Percentiles rank a stretch among this genome's conserved stretches.
These are phyloP conservation scores for Betula pendula DNA, from an alignment of 306 rosid species.

Conservation along the genomic window DNA sequence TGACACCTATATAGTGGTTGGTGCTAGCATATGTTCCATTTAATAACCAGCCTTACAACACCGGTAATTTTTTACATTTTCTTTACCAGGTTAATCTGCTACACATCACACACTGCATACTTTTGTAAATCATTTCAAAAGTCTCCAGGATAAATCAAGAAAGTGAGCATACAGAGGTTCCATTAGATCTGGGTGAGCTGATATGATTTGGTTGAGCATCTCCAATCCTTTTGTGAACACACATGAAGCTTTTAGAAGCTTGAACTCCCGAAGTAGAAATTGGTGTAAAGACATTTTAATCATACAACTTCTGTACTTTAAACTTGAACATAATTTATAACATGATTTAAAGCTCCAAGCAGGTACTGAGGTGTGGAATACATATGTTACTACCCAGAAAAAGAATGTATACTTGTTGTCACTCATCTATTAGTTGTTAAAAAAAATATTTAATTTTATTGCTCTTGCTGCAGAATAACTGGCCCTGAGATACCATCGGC, in stretches of 20 bases:
- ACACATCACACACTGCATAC: neutral
- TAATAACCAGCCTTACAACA: neutral
- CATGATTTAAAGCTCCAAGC: neutral
- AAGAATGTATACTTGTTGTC: neutral
- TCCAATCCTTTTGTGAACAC: neutral
- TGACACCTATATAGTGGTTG: neutral
- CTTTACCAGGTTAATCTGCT: neutral
- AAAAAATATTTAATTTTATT: neutral
- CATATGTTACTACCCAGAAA: neutral
- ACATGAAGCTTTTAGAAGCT: neutral
- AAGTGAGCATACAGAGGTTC: neutral
- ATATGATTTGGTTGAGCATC: neutral
- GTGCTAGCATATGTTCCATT: neutral
- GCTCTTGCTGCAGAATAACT: slow-evolving; percentile 51
- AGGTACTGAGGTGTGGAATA: neutral
- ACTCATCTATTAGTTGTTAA: neutral
- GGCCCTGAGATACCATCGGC: slow-evolving; percentile 98
- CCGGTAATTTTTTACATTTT: no score
- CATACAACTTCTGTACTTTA: neutral
- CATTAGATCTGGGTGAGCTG: neutral
- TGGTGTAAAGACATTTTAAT: neutral
- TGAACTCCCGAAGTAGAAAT: neutral
- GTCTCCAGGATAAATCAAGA: no score
- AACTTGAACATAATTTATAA: neutral
- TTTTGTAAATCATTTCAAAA: neutral